Conservation (phyloP, 2,329 filamentous ascomycete species). For the Falciphora oryzae region DNA sequence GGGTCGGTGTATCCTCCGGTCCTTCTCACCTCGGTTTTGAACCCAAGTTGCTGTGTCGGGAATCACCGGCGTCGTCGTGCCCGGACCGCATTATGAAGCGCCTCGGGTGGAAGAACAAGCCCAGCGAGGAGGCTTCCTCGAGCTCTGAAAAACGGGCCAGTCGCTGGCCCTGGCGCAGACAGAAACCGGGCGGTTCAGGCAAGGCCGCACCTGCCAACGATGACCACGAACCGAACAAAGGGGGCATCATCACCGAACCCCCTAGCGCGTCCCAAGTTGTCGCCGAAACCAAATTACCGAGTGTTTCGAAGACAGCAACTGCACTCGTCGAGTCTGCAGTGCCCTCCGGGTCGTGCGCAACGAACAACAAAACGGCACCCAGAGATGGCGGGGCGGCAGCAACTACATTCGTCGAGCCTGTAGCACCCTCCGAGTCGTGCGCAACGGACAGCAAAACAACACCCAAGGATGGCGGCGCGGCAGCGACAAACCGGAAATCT, state of each 20-base stretch:
- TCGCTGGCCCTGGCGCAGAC: background rate
- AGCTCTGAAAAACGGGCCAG: slow-evolving; percentile 2
- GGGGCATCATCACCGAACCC: background rate
- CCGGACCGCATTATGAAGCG: background rate
- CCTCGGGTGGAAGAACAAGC: slow-evolving; percentile 4
- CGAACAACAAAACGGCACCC: background rate
- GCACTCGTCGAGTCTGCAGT: slow-evolving; percentile 2
- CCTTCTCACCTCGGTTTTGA: slow-evolving; percentile 3
- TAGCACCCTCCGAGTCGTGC: background rate
- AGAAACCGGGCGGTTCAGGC: background rate
- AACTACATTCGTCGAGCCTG: slow-evolving; percentile 3
- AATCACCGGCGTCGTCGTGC: background rate
- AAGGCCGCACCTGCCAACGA: background rate
- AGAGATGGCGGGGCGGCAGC: slow-evolving; percentile 2
- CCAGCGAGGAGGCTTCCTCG: background rate
- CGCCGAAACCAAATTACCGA: background rate
- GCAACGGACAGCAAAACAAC: slow-evolving; percentile 2
- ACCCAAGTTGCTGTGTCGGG: background rate
- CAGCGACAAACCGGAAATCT: slow-evolving; percentile 1
- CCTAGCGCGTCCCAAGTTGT: background rate
- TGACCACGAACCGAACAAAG: background rate
- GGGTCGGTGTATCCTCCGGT: background rate
- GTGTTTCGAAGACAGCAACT: background rate
- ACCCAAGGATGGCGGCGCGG: background rate
- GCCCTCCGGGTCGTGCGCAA: background rate